Percentiles rank a stretch among this genome's conserved stretches.
Evolutionary conservation across 495 filamentous ascomycete species (phyloP).

Genomic region (Choiromyces venosus): DNA sequence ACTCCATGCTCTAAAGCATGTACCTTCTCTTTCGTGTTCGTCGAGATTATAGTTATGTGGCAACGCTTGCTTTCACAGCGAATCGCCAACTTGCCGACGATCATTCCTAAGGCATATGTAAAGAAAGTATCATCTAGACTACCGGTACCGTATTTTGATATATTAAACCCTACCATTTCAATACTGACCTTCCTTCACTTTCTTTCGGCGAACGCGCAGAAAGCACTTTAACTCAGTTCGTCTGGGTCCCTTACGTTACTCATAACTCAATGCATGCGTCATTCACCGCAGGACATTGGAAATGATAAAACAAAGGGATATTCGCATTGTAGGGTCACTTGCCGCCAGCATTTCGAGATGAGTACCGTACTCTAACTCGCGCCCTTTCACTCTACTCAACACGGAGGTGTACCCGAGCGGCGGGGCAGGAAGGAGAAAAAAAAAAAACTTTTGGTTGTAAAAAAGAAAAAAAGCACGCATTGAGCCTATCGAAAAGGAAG

Average conservation of each 20-base stretch:
- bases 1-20: not conserved
- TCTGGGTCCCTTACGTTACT: not conserved
- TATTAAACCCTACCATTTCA: not conserved
- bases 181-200: not conserved
- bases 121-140: not conserved
- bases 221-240: not conserved
- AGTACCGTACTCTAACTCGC: not conserved
- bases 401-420: not conserved
- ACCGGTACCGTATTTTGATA: not conserved
- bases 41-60: slow-evolving; percentile 1
- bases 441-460: not conserved
- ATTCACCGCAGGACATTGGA: not conserved
- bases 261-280: not conserved
- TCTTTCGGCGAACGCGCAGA: not conserved
- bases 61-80: not conserved
- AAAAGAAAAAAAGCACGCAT: not conserved
- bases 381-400: no score
- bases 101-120: not conserved
- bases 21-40: not conserved
- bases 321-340: not conserved
- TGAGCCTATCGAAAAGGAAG: not conserved
- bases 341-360: not conserved
- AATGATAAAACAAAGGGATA: not conserved
- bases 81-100: slow-evolving; percentile 13
- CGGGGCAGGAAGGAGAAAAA: not conserved